Percentiles rank a stretch among this genome's conserved stretches.
Evolutionary conservation across 2,329 filamentous ascomycete genomes (phyloP).

Genomic region (Exophiala aquamarina): DNA sequence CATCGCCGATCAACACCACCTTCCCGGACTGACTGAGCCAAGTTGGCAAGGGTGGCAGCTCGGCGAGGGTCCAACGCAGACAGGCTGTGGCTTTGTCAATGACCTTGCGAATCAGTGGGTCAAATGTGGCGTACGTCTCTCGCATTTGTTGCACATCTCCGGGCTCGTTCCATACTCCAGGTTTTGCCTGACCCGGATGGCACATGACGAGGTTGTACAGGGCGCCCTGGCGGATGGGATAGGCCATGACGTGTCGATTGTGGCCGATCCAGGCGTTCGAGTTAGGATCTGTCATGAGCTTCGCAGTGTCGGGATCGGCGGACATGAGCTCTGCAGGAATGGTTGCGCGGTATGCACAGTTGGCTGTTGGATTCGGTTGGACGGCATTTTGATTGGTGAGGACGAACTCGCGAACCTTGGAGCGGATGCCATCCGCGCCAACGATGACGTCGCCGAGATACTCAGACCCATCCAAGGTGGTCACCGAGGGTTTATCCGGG

Average conservation of each 20-base stretch:
- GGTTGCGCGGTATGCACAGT: slow-evolving; percentile 12
- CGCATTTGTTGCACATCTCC: neutral
- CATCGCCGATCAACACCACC: slow-evolving; percentile 41
- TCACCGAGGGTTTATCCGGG: slow-evolving; percentile 2
- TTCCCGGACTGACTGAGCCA: slow-evolving; percentile 36
- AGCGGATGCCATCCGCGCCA: slow-evolving; percentile 27
- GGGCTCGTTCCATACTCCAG: neutral
- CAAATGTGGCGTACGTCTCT: slow-evolving; percentile 11
- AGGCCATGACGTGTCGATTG: slow-evolving; percentile 29
- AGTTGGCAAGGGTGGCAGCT: slow-evolving; percentile 25
- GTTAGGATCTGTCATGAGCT: slow-evolving; percentile 6
- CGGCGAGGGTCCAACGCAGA: slow-evolving; percentile 10
- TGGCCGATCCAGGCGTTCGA: slow-evolving; percentile 29
- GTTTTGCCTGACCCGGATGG: slow-evolving; percentile 19
- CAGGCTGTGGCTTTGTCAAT: slow-evolving; percentile 5
- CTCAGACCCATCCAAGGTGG: slow-evolving; percentile 16
- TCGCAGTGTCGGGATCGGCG: slow-evolving; percentile 4
- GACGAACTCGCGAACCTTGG: slow-evolving; percentile 5
- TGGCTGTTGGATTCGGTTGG: slow-evolving; percentile 1
- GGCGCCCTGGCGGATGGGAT: slow-evolving; percentile 25
- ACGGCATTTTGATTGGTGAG: slow-evolving; percentile 1
- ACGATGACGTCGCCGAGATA: slow-evolving; percentile 22
- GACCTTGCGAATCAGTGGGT: slow-evolving; percentile 13
- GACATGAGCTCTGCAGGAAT: slow-evolving; percentile 5
- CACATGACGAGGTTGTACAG: slow-evolving; percentile 31